Base-by-base conservation (phyloP, 164 flowering plant species). In the Vitis rotundifolia region DNA sequence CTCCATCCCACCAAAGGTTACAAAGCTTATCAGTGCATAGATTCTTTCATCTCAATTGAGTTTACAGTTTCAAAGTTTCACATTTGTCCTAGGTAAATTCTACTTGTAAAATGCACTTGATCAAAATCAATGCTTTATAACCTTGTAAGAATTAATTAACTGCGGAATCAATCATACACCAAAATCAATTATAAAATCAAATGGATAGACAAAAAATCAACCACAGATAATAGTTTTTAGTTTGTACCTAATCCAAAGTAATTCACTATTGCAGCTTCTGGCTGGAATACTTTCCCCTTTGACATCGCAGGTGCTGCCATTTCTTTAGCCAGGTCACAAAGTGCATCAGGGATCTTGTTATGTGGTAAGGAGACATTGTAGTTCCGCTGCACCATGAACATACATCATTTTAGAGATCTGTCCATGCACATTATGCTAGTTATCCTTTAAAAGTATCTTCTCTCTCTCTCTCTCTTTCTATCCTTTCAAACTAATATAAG, bases 211-310 rank as follows among this genome's bases (percentile, higher is more conserved):
- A 26, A 59, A 26, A 26, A 59, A 10, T n/a, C 26, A 13, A 7
- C 13, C 15, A 12, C 37, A 67, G 28, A 18, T 9, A 44, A 7
- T 9, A 57, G 22, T 3, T 68, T 58, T 1, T 11, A n/a, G 37
- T 16, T 7, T 11, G 44, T 80, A 92, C 97, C 97, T 80, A 75
- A 71, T 16, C 82, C 90, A 77, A 93, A 95, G 79, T 90, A 93
- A 80, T 95, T 95, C 52, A 95, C 98, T 62, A 93, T 93, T 53
- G 99, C 98, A 75, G 91, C 98, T 86, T 93, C 99, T 49, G 99
- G 99, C 63, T 68, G 79, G 78, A 96, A 96, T 62, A 89, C 93
- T 78, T 86, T 86, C 29, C 89, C 95, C 49, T 49, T 48, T 29
- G 86, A 84, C 98, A 93, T 87, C 52, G 97, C 95, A 77, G 97